These are phyloP conservation scores for Globisporangium paddicum DNA, from an alignment of 352 stramenopile genomes.

Conservation along the genomic window DNA sequence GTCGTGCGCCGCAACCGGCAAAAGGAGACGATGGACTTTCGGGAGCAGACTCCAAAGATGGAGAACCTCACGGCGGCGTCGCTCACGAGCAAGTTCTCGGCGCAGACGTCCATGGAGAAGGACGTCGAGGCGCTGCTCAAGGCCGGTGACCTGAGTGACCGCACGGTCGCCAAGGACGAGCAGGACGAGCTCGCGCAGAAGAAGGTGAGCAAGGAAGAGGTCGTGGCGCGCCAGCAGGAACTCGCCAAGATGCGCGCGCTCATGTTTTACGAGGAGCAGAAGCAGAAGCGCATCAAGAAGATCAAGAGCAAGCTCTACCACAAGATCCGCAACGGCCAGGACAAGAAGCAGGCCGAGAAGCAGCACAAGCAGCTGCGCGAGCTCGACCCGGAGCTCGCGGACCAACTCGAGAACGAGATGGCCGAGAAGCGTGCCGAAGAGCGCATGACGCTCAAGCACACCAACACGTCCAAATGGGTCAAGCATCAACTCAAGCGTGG, in stretches of 20 bases:
- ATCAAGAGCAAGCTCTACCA: constrained; percentile 99
- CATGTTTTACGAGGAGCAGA: constrained; percentile 99
- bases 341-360: constrained; percentile 83
- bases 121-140: constrained; percentile 65
- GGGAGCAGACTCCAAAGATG: constrained; percentile 79
- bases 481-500: constrained; percentile 92
- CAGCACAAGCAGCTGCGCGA: constrained; percentile 77
- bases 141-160: constrained; percentile 55
- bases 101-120: constrained; percentile 89
- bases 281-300: constrained; percentile 97
- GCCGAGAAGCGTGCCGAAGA: constrained; percentile 93
- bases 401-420: constrained; percentile 76
- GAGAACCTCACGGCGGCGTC: constrained; percentile 79
- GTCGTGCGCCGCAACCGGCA: constrained; percentile 91
- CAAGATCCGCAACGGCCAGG: constrained; percentile 95
- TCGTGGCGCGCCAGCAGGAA: constrained; percentile 86
- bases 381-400: constrained; percentile 68
- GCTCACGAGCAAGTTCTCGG: constrained; percentile 91
- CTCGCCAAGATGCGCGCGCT: constrained; percentile 95
- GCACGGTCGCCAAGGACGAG: constrained; percentile 58
- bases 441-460: constrained; percentile 97
- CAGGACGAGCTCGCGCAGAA: constrained; percentile 70
- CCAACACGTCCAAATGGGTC: constrained; percentile 98
- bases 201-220: constrained; percentile 69
- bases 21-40: constrained; percentile 94